Base-by-base conservation (phyloP, 2,329 filamentous ascomycete genomes). In the Aspergillus quadrilineatus region DNA sequence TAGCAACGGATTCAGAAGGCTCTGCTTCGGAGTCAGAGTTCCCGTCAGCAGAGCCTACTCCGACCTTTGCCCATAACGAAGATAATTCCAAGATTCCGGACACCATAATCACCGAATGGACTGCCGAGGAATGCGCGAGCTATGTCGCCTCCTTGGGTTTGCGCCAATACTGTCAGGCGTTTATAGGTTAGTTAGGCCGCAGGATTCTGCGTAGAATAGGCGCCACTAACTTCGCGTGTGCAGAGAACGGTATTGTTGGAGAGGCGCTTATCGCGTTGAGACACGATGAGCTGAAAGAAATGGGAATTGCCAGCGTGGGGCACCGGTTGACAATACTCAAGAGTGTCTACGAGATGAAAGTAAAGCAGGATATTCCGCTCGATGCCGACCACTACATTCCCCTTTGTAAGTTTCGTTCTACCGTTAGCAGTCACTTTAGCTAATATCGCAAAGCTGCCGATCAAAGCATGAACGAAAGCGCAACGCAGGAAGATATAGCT, bases 261-360 rank as follows among this genome's bases (percentile, higher is more conserved):
- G 92, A 97, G 72, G 93, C 90, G 51, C 80, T 99, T 60, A 85
- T 96, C 56, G 90, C 90, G 41, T 79, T 99, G 61, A 88, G 89
- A 61, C 94, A 97, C 71, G 90, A 96, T 56, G 93, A 97, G 71
- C 80, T 99, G 66, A 96, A 95, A 75, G 91, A 95, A 70, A 93
- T 97, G 87, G 92, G 92, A 47, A 89, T 99, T 62, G 80, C 82
- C 61, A 97, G 93, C 76, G 91, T 97, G 47, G 94, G 94, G 41
- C 94, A 99, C 77, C 88, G 94, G 58, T 81, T 99, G 67, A 96
- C 92, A 22, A 95, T 99, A 56, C 82, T 99, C 57, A 97, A 97
- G 78, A 92, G 87, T 67, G 92, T 97, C 53, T 97, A 97, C 77
- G 92, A 97, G 69, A 88, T 94, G 69, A 99, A 99, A 78, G 88